These are phyloP conservation scores for Cryphonectria nitschkei DNA, from an alignment of 2,329 filamentous ascomycete genomes.

Conservation along the genomic window DNA sequence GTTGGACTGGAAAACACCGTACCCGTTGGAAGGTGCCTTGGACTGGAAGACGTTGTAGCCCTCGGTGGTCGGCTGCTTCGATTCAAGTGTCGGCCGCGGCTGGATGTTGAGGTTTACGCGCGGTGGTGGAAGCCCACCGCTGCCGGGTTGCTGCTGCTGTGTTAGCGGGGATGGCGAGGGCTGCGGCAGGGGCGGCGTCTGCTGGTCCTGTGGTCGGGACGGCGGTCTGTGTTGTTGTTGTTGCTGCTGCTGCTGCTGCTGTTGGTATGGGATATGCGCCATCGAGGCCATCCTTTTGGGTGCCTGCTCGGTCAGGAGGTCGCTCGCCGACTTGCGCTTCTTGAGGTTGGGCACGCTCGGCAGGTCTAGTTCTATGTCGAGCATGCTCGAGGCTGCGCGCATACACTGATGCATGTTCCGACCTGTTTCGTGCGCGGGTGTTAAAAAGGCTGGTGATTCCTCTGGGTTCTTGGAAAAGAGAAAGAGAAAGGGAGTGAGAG, in stretches of 20 bases:
- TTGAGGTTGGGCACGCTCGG: constrained; percentile 35
- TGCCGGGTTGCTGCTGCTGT: constrained; percentile 16
- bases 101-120: constrained; percentile 35
- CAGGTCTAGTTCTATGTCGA: constrained; percentile 34
- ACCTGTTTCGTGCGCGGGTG: constrained; percentile 33
- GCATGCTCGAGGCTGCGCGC: constrained; percentile 38
- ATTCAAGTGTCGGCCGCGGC: constrained; percentile 37
- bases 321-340: constrained; percentile 39
- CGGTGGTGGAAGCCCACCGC: constrained; percentile 23
- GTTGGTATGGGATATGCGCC: constrained; percentile 24
- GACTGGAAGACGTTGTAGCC: constrained; percentile 25
- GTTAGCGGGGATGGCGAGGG: constrained; percentile 1
- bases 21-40: constrained; percentile 28
- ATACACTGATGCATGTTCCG: constrained; percentile 42
- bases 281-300: constrained; percentile 38
- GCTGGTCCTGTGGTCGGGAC: constrained; percentile 21
- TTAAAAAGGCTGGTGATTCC: constrained; percentile 25
- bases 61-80: constrained; percentile 28
- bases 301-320: constrained; percentile 36
- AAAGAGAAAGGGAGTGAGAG: neutral
- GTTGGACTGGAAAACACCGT: constrained; percentile 28
- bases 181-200: constrained; percentile 17
- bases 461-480: neutral
- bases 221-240: constrained; percentile 20
- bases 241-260: constrained; percentile 4